phyloP scores from a whole-genome alignment of 2,329 filamentous ascomycete genomes.

The Verticillium klebahnii region DNA sequence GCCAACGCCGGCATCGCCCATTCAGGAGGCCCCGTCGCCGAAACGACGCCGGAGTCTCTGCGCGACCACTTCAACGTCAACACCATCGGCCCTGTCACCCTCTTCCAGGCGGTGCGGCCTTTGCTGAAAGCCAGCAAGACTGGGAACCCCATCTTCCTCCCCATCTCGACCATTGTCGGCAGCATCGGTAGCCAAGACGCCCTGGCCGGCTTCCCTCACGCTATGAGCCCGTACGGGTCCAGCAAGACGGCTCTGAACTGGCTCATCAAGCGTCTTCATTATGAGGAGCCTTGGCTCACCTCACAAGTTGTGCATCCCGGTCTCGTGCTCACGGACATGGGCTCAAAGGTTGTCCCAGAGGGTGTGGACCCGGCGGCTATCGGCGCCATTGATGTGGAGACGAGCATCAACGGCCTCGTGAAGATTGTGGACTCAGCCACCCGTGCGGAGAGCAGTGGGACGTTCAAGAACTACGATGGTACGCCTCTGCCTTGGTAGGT shows the following conservation, averaged over 20 bases:
- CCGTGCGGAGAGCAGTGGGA: slow-evolving; percentile 3
- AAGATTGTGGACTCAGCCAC: slow-evolving; percentile 3
- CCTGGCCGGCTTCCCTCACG: slow-evolving; percentile 11
- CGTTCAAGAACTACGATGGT: slow-evolving; percentile 10
- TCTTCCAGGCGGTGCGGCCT: slow-evolving; percentile 18
- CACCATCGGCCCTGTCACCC: slow-evolving; percentile 3
- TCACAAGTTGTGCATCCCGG: slow-evolving; percentile 26
- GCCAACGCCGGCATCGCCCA: slow-evolving; percentile 44
- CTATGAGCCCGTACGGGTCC: slow-evolving; percentile 33
- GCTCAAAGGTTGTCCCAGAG: neutral
- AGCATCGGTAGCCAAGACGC: slow-evolving; percentile 15
- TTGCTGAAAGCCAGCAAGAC: slow-evolving; percentile 17
- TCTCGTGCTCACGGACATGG: slow-evolving; percentile 11
- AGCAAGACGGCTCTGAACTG: slow-evolving; percentile 33
- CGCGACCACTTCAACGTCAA: slow-evolving; percentile 36
- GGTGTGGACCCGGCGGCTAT: slow-evolving; percentile 1
- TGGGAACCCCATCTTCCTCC: slow-evolving; percentile 19
- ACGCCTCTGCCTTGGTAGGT: slow-evolving; percentile 8
- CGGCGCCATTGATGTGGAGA: slow-evolving; percentile 13
- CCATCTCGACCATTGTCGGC: slow-evolving; percentile 18
- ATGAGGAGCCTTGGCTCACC: slow-evolving; percentile 26
- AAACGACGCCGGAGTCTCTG: slow-evolving; percentile 30
- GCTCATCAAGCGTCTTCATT: slow-evolving; percentile 23
- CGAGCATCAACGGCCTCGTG: slow-evolving; percentile 7
- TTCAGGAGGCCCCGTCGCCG: slow-evolving; percentile 23